Conservation (phyloP, 140 eudicot species). For the Oenanthe javanica region DNA sequence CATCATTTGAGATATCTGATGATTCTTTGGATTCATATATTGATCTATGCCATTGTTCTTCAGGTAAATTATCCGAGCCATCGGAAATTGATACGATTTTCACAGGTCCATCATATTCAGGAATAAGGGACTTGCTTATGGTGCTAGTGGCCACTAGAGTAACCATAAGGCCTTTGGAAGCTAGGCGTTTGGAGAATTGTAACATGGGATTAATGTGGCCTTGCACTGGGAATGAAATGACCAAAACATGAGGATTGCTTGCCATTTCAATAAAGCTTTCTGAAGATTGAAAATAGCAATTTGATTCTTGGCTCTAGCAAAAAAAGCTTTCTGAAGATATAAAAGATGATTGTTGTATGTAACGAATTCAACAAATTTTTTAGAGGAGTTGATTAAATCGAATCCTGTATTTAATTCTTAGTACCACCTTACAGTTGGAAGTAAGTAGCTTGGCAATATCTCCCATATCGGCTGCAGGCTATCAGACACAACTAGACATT, state of each 20-base stretch:
- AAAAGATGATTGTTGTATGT: neutral
- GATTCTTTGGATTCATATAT: neutral
- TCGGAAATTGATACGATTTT: neutral
- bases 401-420: neutral
- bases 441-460: neutral
- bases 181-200: slow-evolving; percentile 3
- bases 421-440: too few species aligned
- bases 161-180: neutral
- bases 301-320: too few species aligned
- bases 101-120: neutral
- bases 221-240: neutral
- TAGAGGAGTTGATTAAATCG: neutral
- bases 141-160: slow-evolving; percentile 7
- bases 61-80: neutral
- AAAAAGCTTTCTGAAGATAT: too few species aligned
- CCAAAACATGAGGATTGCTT: neutral
- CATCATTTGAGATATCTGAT: neutral
- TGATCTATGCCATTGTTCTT: neutral
- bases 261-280: neutral
- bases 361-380: neutral
- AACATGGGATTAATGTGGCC: slow-evolving; percentile 4
- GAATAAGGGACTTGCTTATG: neutral
- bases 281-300: neutral
- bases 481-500: neutral
- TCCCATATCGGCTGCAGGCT: neutral